Conservation (phyloP, 176 grass and related monocot species). For the Musa itinerans region DNA sequence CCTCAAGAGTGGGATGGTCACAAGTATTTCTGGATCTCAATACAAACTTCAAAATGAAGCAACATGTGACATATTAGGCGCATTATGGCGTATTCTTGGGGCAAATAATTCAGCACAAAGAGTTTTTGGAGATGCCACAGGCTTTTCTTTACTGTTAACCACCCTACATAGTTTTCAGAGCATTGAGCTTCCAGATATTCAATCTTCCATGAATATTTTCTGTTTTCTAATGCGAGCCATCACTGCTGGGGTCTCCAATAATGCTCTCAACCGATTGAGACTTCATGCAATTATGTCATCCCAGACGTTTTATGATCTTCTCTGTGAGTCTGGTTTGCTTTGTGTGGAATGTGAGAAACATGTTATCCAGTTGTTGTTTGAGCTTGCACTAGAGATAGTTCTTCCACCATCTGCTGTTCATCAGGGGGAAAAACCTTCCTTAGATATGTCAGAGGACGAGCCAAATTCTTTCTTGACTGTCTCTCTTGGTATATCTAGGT, state of each 20-base stretch:
- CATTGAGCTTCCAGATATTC: constrained; percentile 31
- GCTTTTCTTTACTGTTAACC: constrained; percentile 90
- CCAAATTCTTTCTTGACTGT: constrained; percentile 46
- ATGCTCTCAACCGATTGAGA: constrained; percentile 82
- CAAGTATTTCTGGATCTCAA: constrained; percentile 73
- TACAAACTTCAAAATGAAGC: constrained; percentile 90
- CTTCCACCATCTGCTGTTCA: constrained; percentile 60
- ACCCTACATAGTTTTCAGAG: constrained; percentile 84
- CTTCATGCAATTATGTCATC: constrained; percentile 80
- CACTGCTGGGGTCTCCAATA: constrained; percentile 85
- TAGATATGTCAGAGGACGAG: constrained; percentile 43
- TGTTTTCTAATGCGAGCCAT: constrained; percentile 80
- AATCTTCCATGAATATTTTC: constrained; percentile 65
- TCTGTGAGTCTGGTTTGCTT: constrained; percentile 87
- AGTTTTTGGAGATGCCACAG: constrained; percentile 97
- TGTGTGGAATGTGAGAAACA: constrained; percentile 89
- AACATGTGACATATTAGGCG: constrained; percentile 78
- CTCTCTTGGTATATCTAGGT: constrained; percentile 69
- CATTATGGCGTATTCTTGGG: constrained; percentile 94
- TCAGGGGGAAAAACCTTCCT: constrained; percentile 46
- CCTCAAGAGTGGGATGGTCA: constrained; percentile 93
- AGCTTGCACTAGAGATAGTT: constrained; percentile 96
- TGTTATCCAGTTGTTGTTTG: constrained; percentile 89
- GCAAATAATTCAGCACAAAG: constrained; percentile 74
- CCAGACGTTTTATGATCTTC: constrained; percentile 88